These are phyloP conservation scores for Phytophthora cryptogea DNA, from an alignment of 352 stramenopile genomes.

Conservation along the genomic window DNA sequence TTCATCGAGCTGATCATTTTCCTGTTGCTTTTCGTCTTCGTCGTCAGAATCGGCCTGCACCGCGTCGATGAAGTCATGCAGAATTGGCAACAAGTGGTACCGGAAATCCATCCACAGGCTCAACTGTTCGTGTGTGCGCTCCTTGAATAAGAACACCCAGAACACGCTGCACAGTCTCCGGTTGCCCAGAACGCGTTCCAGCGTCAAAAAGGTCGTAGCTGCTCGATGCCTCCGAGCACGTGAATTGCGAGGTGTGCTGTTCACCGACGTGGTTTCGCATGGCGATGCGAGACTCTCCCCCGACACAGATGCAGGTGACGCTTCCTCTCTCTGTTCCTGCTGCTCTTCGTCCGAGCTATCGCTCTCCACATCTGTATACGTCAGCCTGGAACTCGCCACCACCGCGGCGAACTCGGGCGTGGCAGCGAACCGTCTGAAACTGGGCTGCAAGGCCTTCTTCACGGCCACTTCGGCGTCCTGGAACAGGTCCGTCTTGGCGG, in stretches of 20 bases:
- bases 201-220: conserved; percentile 60
- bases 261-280: conserved; percentile 11
- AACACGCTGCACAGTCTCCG: conserved; percentile 83
- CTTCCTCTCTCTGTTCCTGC: conserved; percentile 16
- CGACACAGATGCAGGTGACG: conserved; percentile 2
- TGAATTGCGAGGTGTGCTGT: conserved; percentile 23
- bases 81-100: conserved; percentile 68
- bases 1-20: conserved; percentile 32
- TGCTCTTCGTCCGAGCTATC: conserved; percentile 30
- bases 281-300: conserved; percentile 12
- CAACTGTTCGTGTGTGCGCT: conserved; percentile 77
- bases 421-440: conserved; percentile 61
- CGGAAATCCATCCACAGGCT: conserved; percentile 87
- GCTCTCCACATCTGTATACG: conserved; percentile 35
- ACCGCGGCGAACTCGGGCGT: conserved; percentile 65
- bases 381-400: conserved; percentile 58
- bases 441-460: conserved; percentile 71
- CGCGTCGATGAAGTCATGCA: conserved; percentile 57
- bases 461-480: conserved; percentile 75
- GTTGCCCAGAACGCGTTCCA: conserved; percentile 78
- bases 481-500: conserved; percentile 80
- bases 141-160: conserved; percentile 89
- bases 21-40: conserved; percentile 31
- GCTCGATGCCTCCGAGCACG: conserved; percentile 28
- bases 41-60: conserved; percentile 40